phyloP scores from a whole-genome alignment of 2,329 filamentous ascomycete genomes.

The Acrodontium crateriforme region DNA sequence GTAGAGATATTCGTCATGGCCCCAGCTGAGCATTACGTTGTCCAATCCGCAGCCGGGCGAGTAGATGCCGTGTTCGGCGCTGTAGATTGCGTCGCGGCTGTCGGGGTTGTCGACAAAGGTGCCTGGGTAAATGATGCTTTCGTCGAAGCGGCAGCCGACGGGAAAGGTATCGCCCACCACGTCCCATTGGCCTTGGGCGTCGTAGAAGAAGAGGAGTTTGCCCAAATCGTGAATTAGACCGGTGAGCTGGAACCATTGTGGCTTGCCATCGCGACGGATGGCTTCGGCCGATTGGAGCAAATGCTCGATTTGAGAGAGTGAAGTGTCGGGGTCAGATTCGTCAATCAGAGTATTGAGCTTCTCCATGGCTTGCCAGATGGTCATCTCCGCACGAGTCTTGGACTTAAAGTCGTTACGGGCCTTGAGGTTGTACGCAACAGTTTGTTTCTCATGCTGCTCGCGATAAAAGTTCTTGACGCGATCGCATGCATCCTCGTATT shows the following conservation, averaged over 20 bases:
- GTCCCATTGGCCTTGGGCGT: constrained; percentile 81
- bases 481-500: constrained; percentile 72
- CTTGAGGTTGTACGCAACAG: constrained; percentile 70
- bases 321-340: constrained; percentile 81
- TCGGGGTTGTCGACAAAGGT: constrained; percentile 71
- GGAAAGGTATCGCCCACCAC: constrained; percentile 81
- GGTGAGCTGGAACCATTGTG: constrained; percentile 67
- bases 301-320: constrained; percentile 78
- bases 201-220: constrained; percentile 69
- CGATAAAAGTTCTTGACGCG: constrained; percentile 78
- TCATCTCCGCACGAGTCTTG: constrained; percentile 60
- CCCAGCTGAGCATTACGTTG: constrained; percentile 83
- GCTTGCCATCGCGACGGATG: constrained; percentile 72
- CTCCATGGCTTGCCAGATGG: constrained; percentile 83
- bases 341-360: constrained; percentile 84
- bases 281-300: constrained; percentile 80
- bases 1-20: constrained; percentile 80
- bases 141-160: constrained; percentile 61
- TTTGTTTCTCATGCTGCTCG: constrained; percentile 58
- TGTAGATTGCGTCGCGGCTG: constrained; percentile 54
- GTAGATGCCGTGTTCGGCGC: constrained; percentile 69
- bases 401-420: constrained; percentile 59
- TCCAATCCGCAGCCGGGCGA: constrained; percentile 64
- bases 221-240: constrained; percentile 69
- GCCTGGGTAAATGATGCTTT: constrained; percentile 65